Evolutionary conservation across 2,329 filamentous ascomycete genomes (phyloP).

Genomic region (Stachybotrys chartarum): DNA sequence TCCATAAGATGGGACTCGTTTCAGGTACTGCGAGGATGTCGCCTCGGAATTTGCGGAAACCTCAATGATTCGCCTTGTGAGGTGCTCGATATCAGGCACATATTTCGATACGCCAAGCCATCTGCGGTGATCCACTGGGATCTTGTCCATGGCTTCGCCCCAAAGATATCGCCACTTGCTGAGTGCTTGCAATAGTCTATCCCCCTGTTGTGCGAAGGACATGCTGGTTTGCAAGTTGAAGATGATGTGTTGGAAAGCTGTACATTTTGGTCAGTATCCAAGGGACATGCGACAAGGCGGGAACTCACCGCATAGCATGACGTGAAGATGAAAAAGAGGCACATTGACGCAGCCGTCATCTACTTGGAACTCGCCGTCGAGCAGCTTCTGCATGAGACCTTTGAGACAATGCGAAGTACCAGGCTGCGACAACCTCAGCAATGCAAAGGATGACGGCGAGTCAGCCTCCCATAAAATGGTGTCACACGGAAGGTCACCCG

Average conservation of each 20-base stretch:
- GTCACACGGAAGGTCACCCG: not conserved
- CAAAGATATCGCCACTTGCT: not conserved
- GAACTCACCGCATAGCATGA: not conserved
- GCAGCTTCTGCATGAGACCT: not conserved
- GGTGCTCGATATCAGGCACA: not conserved
- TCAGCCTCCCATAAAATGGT: not conserved
- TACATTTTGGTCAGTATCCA: not conserved
- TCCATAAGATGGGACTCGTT: not conserved
- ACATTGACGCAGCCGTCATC: not conserved
- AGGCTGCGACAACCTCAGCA: not conserved
- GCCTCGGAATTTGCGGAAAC: not conserved
- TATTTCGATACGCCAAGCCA: not conserved
- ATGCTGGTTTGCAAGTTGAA: not conserved
- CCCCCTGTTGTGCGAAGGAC: not conserved
- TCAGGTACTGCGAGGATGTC: not conserved
- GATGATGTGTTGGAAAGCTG: constrained; percentile 1
- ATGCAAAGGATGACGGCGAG: not conserved
- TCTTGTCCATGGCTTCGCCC: not conserved
- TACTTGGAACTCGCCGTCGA: not conserved
- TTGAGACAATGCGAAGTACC: not conserved
- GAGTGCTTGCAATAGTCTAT: not conserved
- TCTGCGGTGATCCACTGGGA: not conserved
- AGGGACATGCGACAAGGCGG: not conserved
- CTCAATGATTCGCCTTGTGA: not conserved
- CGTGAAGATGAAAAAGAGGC: not conserved